Conservation (phyloP, 495 filamentous ascomycete genomes). For the Podospora pseudocomata region DNA sequence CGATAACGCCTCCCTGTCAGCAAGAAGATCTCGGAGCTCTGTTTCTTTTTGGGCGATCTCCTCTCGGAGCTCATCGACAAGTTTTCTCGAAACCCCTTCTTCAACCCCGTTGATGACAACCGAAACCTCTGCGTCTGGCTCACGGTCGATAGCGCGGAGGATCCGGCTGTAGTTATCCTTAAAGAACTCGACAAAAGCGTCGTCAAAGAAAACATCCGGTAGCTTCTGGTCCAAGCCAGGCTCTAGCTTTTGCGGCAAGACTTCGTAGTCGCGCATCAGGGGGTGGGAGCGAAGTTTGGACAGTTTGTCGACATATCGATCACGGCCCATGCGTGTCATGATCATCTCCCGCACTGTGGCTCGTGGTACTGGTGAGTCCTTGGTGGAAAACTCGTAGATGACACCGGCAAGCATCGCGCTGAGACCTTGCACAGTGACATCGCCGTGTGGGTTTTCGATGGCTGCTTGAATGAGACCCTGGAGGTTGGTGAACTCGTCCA, state of each 20-base stretch:
- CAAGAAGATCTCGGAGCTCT: slow-evolving; percentile 63
- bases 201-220: slow-evolving; percentile 83
- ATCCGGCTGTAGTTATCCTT: slow-evolving; percentile 93
- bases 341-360: slow-evolving; percentile 78
- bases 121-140: slow-evolving; percentile 80
- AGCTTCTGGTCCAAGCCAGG: slow-evolving; percentile 55
- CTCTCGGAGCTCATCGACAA: slow-evolving; percentile 76
- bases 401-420: slow-evolving; percentile 81
- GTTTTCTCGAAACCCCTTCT: slow-evolving; percentile 76
- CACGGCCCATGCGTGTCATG: slow-evolving; percentile 72
- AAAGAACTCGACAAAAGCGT: slow-evolving; percentile 85
- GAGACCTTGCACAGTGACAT: slow-evolving; percentile 70
- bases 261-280: slow-evolving; percentile 87
- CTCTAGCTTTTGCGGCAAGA: slow-evolving; percentile 64
- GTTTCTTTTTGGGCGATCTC: slow-evolving; percentile 71
- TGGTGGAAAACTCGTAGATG: slow-evolving; percentile 95
- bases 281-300: slow-evolving; percentile 73
- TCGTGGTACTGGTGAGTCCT: slow-evolving; percentile 87
- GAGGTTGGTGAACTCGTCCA: slow-evolving; percentile 90
- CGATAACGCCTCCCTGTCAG: slow-evolving; percentile 61
- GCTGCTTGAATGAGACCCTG: slow-evolving; percentile 71
- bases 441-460: slow-evolving; percentile 57
- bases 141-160: slow-evolving; percentile 81
- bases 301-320: slow-evolving; percentile 84
- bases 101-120: slow-evolving; percentile 73